These are phyloP conservation scores for Paecilomyces sp. DNA, from an alignment of 2,329 filamentous ascomycete species.

Conservation along the genomic window DNA sequence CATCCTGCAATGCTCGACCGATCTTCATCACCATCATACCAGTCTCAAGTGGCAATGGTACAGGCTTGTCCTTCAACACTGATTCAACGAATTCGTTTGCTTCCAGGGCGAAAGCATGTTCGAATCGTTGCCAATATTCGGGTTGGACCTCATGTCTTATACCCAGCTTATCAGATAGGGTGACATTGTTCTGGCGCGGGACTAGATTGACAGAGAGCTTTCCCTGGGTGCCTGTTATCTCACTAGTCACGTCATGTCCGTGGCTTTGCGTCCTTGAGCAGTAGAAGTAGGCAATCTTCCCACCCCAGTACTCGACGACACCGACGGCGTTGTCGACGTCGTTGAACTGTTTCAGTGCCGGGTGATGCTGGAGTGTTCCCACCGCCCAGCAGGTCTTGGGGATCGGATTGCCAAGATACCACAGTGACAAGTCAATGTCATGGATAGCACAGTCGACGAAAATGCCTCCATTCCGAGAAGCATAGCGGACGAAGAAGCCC, in stretches of 20 bases:
- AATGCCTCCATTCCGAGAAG: constrained; percentile 34
- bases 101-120: constrained; percentile 19
- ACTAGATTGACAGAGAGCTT: constrained; percentile 29
- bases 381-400: constrained; percentile 31
- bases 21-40: not conserved
- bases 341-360: constrained; percentile 29
- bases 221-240: constrained; percentile 35
- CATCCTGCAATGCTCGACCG: constrained; percentile 9
- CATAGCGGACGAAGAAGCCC: constrained; percentile 39
- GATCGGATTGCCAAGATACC: constrained; percentile 31
- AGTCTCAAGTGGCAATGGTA: constrained; percentile 1
- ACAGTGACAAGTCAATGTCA: constrained; percentile 39
- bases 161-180: constrained; percentile 13
- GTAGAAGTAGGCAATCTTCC: constrained; percentile 40
- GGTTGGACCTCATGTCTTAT: constrained; percentile 14
- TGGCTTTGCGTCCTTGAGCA: constrained; percentile 36
- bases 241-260: constrained; percentile 38
- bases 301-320: constrained; percentile 38
- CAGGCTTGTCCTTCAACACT: constrained; percentile 4
- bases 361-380: constrained; percentile 27
- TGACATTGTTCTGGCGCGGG: constrained; percentile 17
- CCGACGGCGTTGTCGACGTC: constrained; percentile 41
- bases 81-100: constrained; percentile 14
- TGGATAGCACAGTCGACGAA: constrained; percentile 41
- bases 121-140: constrained; percentile 19